Evolutionary conservation across 208 protist genomes (phyloP).

Genomic region (Trypanosoma platydactyli): DNA sequence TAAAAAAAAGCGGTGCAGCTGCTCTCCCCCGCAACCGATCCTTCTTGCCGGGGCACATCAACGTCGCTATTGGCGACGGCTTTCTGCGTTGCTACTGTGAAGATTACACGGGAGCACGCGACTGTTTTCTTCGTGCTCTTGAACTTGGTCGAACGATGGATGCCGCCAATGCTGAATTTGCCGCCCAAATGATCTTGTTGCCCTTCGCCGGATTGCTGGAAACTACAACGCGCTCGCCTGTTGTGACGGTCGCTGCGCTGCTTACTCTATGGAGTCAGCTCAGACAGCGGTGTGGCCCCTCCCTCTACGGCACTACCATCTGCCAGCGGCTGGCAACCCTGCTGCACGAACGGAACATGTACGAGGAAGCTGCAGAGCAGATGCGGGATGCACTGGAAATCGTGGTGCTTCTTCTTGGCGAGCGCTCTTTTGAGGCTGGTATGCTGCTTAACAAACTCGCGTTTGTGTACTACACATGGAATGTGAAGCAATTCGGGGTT

Average conservation of each 20-base stretch:
- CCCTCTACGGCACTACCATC: slow-evolving; percentile 34
- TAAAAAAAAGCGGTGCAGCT: not conserved
- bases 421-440: slow-evolving; percentile 32
- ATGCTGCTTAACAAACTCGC: slow-evolving; percentile 56
- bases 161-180: slow-evolving; percentile 20
- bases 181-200: slow-evolving; percentile 32
- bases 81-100: slow-evolving; percentile 5
- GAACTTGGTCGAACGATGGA: slow-evolving; percentile 10
- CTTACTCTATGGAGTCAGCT: slow-evolving; percentile 38
- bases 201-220: slow-evolving; percentile 43
- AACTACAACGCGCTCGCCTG: slow-evolving; percentile 26
- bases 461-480: slow-evolving; percentile 58
- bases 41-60: slow-evolving; percentile 7
- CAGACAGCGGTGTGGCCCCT: slow-evolving; percentile 28
- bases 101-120: slow-evolving; percentile 3
- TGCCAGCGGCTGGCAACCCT: slow-evolving; percentile 48
- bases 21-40: not conserved
- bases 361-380: slow-evolving; percentile 31
- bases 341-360: slow-evolving; percentile 41
- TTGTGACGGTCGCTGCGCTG: slow-evolving; percentile 30
- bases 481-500: slow-evolving; percentile 42
- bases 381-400: slow-evolving; percentile 54
- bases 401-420: slow-evolving; percentile 39
- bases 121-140: not conserved
- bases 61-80: not conserved